Percentiles rank a stretch among this genome's conserved stretches.
phyloP scores from a whole-genome alignment of 352 stramenopile species.

The Elongisporangium undulatum region DNA sequence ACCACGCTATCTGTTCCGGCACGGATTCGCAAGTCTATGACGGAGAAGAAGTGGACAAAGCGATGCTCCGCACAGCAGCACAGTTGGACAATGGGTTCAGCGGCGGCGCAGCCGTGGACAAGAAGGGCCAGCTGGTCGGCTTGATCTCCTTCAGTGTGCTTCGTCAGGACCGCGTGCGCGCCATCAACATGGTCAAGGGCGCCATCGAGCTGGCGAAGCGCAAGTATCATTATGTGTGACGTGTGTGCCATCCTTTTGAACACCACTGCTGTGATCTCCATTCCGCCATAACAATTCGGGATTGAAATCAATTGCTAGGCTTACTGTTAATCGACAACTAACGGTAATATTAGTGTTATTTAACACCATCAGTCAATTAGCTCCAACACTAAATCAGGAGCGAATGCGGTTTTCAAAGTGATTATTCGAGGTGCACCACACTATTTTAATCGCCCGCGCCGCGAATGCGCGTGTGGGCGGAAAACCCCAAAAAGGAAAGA shows the following conservation, averaged over 20 bases:
- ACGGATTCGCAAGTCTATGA: constrained; percentile 86
- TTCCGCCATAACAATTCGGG: no score
- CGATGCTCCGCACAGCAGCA: constrained; percentile 80
- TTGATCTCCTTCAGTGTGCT: constrained; percentile 86
- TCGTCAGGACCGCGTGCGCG: constrained; percentile 79
- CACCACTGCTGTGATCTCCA: no score
- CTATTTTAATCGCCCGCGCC: not conserved
- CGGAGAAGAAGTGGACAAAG: constrained; percentile 81
- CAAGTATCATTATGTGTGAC: constrained; percentile 65
- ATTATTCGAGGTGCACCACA: not conserved
- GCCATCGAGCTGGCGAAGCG: constrained; percentile 80
- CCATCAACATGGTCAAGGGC: constrained; percentile 89
- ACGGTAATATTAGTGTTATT: not conserved
- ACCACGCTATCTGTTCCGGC: constrained; percentile 86
- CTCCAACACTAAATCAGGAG: not conserved
- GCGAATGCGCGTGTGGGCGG: not conserved
- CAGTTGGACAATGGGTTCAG: constrained; percentile 87
- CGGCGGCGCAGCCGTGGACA: constrained; percentile 77
- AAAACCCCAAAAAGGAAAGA: not conserved
- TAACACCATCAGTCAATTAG: not conserved
- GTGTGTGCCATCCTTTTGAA: constrained; percentile 2
- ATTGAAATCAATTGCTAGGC: not conserved
- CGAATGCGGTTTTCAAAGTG: no score
- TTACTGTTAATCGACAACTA: not conserved
- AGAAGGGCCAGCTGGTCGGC: constrained; percentile 80